Base-by-base conservation (phyloP, 768 basidiomycete species). In the Holtermanniella nyarrowii region DNA sequence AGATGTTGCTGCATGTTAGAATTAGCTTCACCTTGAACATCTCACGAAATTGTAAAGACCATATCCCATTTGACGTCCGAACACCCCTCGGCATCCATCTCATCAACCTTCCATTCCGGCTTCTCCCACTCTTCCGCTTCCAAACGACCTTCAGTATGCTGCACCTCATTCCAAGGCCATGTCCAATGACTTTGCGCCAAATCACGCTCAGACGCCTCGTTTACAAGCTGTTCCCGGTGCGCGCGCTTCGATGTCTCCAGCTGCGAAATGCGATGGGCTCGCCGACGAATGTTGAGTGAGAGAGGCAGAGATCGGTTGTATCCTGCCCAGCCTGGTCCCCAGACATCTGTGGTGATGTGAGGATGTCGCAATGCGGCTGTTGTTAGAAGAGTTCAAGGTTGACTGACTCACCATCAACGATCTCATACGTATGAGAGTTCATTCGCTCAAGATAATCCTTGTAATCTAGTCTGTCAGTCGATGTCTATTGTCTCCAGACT, bases 381-480 rank as follows among this genome's bases (percentile, higher is more conserved):
- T 42, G 4, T 48, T 24, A 44, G 47, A 24, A 24, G 2, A 26
- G 26, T 5, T 5, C 11, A 24, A 23, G 22, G 25, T 13, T 3
- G 27, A n/a, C n/a, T 5, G 26, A 46, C 55, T 14, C 18, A 60
- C 58, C 67, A 42, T 70, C 64, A 31, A 73, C 63, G 42, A 73
- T 64, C 48, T 73, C 72, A 54, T 69, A 68, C n/a, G 64, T 70
- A 52, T 69, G 65, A 4, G 68, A 65, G 55, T 72, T 72, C 66
- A 70, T 69, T n/a, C 68, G 49, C 53, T 66, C 65, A 10, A 72
- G 58, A 52, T 72, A 71, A 46, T 70, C 68, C 2, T 56, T 60
- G 45, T 67, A 70, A 44, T 66, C 68, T 72, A 24, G 31, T 42
- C 39, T 26, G 14, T 4, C 24, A n/a, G 22, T 7, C 5, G 2